Evolutionary conservation across 78 protist species (phyloP), one percentile per base, ranked within the genome.

Genomic region (Dictyostelium purpureum): DNA sequence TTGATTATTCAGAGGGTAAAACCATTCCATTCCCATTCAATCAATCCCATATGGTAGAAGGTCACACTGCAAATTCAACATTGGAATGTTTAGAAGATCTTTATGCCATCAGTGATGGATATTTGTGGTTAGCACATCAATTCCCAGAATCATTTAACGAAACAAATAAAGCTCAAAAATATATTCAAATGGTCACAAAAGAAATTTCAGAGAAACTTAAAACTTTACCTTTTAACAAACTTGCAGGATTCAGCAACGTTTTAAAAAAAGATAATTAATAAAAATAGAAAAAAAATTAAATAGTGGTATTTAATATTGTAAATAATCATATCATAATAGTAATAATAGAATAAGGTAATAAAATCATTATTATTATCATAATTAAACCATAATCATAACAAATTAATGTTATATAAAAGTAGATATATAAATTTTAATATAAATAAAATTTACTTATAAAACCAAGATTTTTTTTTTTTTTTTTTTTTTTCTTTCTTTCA

Each of bases 51-150:
- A n/a, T n/a, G n/a, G 5, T 6, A n/a, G 28, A 24, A 18, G 65
- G 6, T 56, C 28, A 56, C 11, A 19, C 11, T n/a, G 6, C 33
- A 33, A 19, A 9, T 6, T 24, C 80, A 2, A 35, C 45, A 38
- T 43, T 82, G 6, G 0, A 10, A 10, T 11, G 6, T 16, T 70
- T 83, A 9, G 91, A 83, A 45, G n/a, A 57, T 1, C 4, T 4
- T 42, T 83, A 73, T 33, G 2, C 11, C 7, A 47, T 83, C 35
- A 18, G 43, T 0, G 91, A 83, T 35, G 19, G 31, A 28, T 83
- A 83, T 61, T 65, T 73, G 3, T 83, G 91, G 91, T 73, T 83
- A 42, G 14, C 82, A n/a, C 70, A 70, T 38, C n/a, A 65, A 24
- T 83, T 51, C 65, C 89, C 40, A 31, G 40, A 21, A 24, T 47